Evolutionary conservation across 1,284 basidiomycete genomes (phyloP).

Genomic region (Macrocystidia cucumis): DNA sequence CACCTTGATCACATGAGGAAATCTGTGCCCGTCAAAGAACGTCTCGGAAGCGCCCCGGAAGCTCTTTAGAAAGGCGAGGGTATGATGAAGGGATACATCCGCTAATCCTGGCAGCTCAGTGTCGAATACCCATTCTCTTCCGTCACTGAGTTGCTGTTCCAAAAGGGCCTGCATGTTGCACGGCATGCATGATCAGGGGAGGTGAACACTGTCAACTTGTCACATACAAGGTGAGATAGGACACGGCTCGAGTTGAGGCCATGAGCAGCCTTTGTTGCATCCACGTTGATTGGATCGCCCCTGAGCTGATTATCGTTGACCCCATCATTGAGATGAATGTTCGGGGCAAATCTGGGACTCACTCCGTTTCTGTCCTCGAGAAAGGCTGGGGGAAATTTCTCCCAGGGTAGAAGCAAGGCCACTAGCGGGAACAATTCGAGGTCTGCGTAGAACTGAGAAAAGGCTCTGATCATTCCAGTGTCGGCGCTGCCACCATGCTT

Average conservation of each 20-base stretch:
- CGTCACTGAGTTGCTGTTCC: conserved; percentile 46
- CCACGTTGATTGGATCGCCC: conserved; percentile 27
- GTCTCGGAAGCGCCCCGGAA: conserved; percentile 23
- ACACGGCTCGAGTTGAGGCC: conserved; percentile 25
- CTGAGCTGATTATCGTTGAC: conserved; percentile 12
- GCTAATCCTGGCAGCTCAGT: conserved; percentile 41
- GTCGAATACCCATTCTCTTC: conserved; percentile 52
- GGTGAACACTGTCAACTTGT: background rate
- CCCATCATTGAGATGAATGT: background rate
- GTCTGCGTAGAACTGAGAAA: conserved; percentile 38
- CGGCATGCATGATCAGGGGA: conserved; percentile 6
- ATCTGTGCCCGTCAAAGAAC: conserved; percentile 29
- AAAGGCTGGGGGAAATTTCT: conserved; percentile 38
- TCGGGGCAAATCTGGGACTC: conserved; percentile 9
- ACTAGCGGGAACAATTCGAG: conserved; percentile 32
- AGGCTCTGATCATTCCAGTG: conserved; percentile 37
- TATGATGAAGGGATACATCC: conserved; percentile 42
- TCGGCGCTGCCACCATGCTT: conserved; percentile 32
- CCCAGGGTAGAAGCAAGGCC: conserved; percentile 34
- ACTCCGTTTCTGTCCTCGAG: conserved; percentile 39
- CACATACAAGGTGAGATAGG: conserved; percentile 31
- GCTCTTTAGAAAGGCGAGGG: conserved; percentile 34
- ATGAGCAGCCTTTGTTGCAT: conserved; percentile 23
- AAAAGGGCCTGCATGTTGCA: conserved; percentile 27
- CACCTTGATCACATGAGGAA: conserved; percentile 35